Base-by-base conservation (phyloP, 345 rosid genomes). In the Camelina neglecta region DNA sequence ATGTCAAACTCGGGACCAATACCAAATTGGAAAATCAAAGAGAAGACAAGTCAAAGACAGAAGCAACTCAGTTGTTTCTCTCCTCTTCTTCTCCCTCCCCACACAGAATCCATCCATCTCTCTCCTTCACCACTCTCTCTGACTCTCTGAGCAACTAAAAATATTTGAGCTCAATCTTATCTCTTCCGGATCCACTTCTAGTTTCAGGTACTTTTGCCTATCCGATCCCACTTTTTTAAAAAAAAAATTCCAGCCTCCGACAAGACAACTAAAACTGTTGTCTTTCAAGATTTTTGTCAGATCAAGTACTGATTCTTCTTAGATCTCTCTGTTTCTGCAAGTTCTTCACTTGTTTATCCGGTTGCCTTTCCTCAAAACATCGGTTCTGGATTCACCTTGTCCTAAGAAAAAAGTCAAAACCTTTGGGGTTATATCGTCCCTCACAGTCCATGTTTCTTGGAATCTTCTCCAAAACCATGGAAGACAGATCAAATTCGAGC, bases 391-490 rank as follows among this genome's bases (percentile, higher is more conserved):
- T 51, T 57, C 18, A 39, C 11, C 21, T 75, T 67, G 13, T 60
- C 49, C 38, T 49, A 29, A 29, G 0, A 29, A 29, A 29, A 68
- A 68, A 60, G 57, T 67, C 56, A 29, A 60, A 15, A 15, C 12
- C 18, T 18, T 18, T 18, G 18, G 18, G 18, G 18, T 18, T 18
- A 18, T 18, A 18, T 18, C 18, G 18, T 18, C 18, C 18, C 18
- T 18, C 18, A 18, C 18, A 18, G 33, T 21, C 55, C 73, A 77
- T 77, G 76, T 59, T 78, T 54, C 53, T 55, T 72, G 65, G 77
- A 51, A 6, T 78, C 0, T 78, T 67, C 74, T 78, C 81, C 58
- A 78, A 72, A 78, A 50, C 64, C 7, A 78, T 78, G 81, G 81
- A 78, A 64, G 67, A 64, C 67, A 71, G 50, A 29, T 77, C 81